Conservation (phyloP, 2,329 filamentous ascomycete species). For the Setomelanomma holmii region DNA sequence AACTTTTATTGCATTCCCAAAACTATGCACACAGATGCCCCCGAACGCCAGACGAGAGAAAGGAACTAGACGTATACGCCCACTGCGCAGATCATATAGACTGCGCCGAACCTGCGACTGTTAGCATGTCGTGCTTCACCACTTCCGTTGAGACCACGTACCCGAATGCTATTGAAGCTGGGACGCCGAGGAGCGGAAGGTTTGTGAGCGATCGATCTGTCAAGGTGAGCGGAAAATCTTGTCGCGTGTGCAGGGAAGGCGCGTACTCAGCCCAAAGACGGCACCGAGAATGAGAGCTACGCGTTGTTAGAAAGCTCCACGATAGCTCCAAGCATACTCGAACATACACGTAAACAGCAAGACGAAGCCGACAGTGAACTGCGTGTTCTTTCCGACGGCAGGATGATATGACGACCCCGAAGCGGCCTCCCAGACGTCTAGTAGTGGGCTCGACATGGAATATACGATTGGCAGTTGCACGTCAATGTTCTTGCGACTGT, state of each 20-base stretch:
- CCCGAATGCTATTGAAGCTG: slow-evolving; percentile 89
- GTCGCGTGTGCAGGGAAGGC: not conserved
- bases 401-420: slow-evolving; percentile 85
- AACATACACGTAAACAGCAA: slow-evolving; percentile 71
- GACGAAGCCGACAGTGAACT: slow-evolving; percentile 81
- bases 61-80: slow-evolving; percentile 88
- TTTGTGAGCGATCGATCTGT: slow-evolving; percentile 82
- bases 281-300: slow-evolving; percentile 73
- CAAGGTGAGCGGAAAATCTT: not conserved
- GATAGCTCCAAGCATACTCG: slow-evolving; percentile 9
- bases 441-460: slow-evolving; percentile 62
- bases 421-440: slow-evolving; percentile 93
- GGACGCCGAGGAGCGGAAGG: slow-evolving; percentile 79
- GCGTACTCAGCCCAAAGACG: slow-evolving; percentile 83
- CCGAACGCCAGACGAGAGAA: slow-evolving; percentile 37
- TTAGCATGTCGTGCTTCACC: not conserved
- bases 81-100: slow-evolving; percentile 98
- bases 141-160: slow-evolving; percentile 59
- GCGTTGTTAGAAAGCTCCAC: slow-evolving; percentile 31
- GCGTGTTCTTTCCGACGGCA: slow-evolving; percentile 77
- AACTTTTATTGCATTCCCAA: slow-evolving; percentile 49
- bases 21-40: slow-evolving; percentile 43
- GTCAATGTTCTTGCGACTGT: slow-evolving; percentile 7
- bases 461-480: slow-evolving; percentile 23
- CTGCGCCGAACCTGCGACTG: slow-evolving; percentile 80